These are phyloP conservation scores for Carex kokanica DNA, from an alignment of 176 grass and related monocot genomes.

Conservation along the genomic window DNA sequence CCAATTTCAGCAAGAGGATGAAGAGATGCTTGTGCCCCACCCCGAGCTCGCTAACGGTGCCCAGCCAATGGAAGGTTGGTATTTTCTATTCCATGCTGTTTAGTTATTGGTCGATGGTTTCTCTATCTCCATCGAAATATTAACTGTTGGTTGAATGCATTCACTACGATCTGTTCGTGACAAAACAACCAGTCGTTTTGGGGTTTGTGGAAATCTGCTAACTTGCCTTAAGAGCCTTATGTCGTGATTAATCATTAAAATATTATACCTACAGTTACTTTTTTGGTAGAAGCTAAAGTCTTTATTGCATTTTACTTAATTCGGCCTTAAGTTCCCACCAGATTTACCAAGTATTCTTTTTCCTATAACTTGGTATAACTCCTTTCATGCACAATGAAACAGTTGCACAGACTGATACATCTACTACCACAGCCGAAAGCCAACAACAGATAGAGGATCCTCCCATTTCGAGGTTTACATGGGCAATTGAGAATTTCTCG, in stretches of 20 bases:
- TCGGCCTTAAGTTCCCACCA: background rate
- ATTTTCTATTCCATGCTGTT: slow-evolving; percentile 3
- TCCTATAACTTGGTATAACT: background rate
- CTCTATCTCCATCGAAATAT: background rate
- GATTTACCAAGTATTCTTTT: slow-evolving; percentile 6
- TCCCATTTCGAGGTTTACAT: slow-evolving; percentile 83
- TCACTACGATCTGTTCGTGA: background rate
- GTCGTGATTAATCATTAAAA: background rate
- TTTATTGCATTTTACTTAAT: slow-evolving; percentile 16
- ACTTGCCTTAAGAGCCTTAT: background rate
- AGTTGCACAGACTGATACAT: slow-evolving; percentile 58
- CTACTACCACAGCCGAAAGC: slow-evolving; percentile 64
- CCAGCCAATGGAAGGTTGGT: slow-evolving; percentile 88
- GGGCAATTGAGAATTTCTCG: slow-evolving; percentile 91
- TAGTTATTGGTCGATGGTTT: background rate
- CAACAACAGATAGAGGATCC: slow-evolving; percentile 84
- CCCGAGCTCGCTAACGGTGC: slow-evolving; percentile 63
- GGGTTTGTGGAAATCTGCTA: background rate
- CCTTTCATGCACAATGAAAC: slow-evolving; percentile 21
- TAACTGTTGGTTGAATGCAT: background rate
- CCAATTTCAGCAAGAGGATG: slow-evolving; percentile 49
- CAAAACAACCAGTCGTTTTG: slow-evolving; percentile 13
- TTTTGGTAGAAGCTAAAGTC: background rate
- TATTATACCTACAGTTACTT: background rate
- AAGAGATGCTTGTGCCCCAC: slow-evolving; percentile 77